Base-by-base conservation (phyloP, 1,139 yeast genomes). In the Arxiozyma bovina region DNA sequence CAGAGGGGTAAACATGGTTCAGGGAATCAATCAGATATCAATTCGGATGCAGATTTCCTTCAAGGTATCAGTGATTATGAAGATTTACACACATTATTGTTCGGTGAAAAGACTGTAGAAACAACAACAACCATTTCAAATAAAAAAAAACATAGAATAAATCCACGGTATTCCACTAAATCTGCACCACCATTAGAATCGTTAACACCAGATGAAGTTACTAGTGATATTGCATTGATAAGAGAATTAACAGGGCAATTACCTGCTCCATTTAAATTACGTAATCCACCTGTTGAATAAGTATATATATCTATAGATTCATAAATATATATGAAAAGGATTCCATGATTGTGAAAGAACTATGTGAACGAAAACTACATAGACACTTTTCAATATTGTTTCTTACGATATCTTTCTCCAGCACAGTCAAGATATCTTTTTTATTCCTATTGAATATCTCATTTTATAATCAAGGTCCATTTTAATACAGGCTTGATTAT, bases 161-260 rank as follows among this genome's bases (percentile, higher is more conserved):
- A 64, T 18, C 69, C 66, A 55, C 55, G 71, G 30, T 66, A 64
- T 43, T 63, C 71, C 1, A 63, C 70, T 7, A 69, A 69, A 52
- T 57, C 70, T 1, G 72, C 72, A 2, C 72, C 72, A 17, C 67
- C 70, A 5, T 50, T 69, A 20, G 65, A 57, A 45, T 67, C 71
- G 1, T 54, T 69, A 49, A 61, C 58, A 8, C 60, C 58, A 12
- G 71, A 68, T 41, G 71, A 69, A 55, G 70, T 69, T 8, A 65
- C 70, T 1, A 69, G 63, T 20, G 72, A 69, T 51, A 67, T 69
- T 9, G 64, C 67, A 3, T 52, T 64, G 49, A 64, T 69, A 12
- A 64, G 70, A 50, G 58, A 61, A 17, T 54, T 67, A 27, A 63
- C 69, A 1, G 67, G 65, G 2, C 68, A 65, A 54, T 67, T 67